Evolutionary conservation across 768 basidiomycete genomes (phyloP), one percentile per base, ranked within the genome.

Genomic region (Russula abietina): DNA sequence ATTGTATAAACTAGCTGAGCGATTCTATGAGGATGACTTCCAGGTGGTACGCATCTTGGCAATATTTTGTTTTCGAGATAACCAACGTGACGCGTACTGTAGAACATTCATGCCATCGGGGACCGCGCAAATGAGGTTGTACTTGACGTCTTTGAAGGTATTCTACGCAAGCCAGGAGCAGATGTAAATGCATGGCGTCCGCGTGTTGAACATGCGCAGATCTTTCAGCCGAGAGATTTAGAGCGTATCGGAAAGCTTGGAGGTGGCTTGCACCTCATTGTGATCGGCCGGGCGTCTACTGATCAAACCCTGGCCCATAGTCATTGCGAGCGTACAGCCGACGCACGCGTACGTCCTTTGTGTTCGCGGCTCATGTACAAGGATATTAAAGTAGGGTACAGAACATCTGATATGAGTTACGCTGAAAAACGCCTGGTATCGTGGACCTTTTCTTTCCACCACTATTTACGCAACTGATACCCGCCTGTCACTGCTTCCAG

Each of bases 191-290:
- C 76, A 56, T 81, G 84, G 72, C 79, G 94, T 12, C 88, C 92
- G 1, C 80, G 96, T 46, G 85, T 97, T 10, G 96, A 98, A 71
- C 96, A 98, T 73, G 89, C 93, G 0, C 96, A 98, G 72, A 93
- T 97, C 52, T 78, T 98, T 75, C 81, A 83, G 3, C 73, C 71
- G 7, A 76, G 80, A 1, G 96, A 98, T 72, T 69, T 98, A 17
- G 71, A 80, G 59, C 79, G 92, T 10, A 79, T 86, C 24, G 88
- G 86, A 36, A 77, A 73, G 55, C 79, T 97, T 12, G 92, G 91
- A 68, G 84, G 93, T 45, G 62, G 41, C 83, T 71, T 19, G 19
- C 57, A 41, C 32, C 32, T 60, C 38, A 26, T 41, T 33, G 14
- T 17, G 4, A 43, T 32, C 36, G 10, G 4, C 26, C 48, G n/a